These are phyloP conservation scores for Cyclostephanos invisitatus DNA, from an alignment of 108 stramenopile species.

Conservation along the genomic window DNA sequence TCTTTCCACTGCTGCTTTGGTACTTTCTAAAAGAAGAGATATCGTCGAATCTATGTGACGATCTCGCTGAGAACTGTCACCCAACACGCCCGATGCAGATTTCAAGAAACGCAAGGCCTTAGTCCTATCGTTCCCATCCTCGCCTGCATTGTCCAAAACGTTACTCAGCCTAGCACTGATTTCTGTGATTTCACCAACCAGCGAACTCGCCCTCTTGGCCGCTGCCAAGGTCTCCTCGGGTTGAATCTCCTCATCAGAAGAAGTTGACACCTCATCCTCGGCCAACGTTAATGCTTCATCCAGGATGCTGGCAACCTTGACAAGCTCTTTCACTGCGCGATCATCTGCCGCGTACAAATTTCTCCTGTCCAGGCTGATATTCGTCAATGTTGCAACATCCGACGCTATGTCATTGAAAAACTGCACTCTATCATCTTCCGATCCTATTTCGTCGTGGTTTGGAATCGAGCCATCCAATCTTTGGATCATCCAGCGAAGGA, in stretches of 20 bases:
- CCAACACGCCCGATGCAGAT: constrained; percentile 3
- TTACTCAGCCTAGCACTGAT: constrained; percentile 12
- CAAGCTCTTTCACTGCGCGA: constrained; percentile 73
- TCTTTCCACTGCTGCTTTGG: constrained; percentile 19
- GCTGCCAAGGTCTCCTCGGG: constrained; percentile 1
- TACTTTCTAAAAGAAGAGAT: constrained; percentile 22
- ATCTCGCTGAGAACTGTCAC: constrained; percentile 8
- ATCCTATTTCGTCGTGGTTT: constrained; percentile 62
- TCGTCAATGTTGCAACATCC: constrained; percentile 41
- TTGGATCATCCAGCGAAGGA: constrained; percentile 81
- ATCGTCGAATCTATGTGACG: constrained; percentile 15
- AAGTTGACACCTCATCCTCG: constrained; percentile 5
- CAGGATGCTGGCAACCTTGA: constrained; percentile 65
- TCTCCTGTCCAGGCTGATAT: constrained; percentile 68
- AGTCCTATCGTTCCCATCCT: constrained; percentile 19
- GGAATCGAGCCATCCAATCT: constrained; percentile 69
- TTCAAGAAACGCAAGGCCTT: constrained; percentile 33
- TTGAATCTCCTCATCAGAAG: constrained; percentile 11
- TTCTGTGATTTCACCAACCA: constrained; percentile 33
- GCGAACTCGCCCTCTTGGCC: constrained; percentile 11
- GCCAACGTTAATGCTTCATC: constrained; percentile 47
- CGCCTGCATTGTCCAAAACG: constrained; percentile 14
- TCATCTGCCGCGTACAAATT: constrained; percentile 81
- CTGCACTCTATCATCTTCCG: constrained; percentile 77
- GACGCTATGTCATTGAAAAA: constrained; percentile 62